Base-by-base conservation (phyloP, 164 flowering plant genomes). In the Piper betle region DNA sequence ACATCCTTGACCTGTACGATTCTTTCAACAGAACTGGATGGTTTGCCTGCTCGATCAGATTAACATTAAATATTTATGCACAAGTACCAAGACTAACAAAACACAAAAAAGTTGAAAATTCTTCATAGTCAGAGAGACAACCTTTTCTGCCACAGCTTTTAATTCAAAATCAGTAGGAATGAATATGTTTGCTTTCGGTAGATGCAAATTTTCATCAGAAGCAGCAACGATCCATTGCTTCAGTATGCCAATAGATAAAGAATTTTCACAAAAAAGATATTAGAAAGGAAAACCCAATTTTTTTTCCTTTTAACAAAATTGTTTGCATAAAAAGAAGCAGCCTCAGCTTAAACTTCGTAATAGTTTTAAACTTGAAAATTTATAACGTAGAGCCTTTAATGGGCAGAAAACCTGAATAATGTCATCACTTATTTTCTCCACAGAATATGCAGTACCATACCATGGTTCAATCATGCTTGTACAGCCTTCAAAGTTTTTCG, bases 101-200 rank as follows among this genome's bases (percentile, higher is more conserved):
- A 43, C 8, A 43, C 8, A 1, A 43, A 7, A 10, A 3, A 3
- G 12, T 8, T 8, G 50, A 43, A 43, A 15, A 15, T 43, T 43
- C 12, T 8, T 43, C 12, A 8, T 43, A 43, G 8, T 43, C 12
- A n/a, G 50, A 43, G 12, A 10, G 1, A 3, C 12, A 70, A 84
- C 94, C 89, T 82, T 75, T 58, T 83, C 84, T 42, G 67, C 54
- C 15, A n/a, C n/a, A n/a, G n/a, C n/a, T n/a, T n/a, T n/a, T n/a
- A n/a, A n/a, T n/a, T n/a, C n/a, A n/a, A n/a, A 73, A 66, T 93
- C 95, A 56, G 96, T 84, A n/a, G 97, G 96, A 60, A 93, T 86
- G 73, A 93, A 93, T 37, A 84, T 74, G 75, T 93, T 93, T 38
- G 81, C 79, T 25, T 69, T 64, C 58, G 99, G 99, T 52, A 93